A percentile compares a stretch with the other conserved stretches of the same genome.
These are phyloP conservation scores for Phytophthora hibernalis DNA, from an alignment of 352 stramenopile species.

Conservation along the genomic window DNA sequence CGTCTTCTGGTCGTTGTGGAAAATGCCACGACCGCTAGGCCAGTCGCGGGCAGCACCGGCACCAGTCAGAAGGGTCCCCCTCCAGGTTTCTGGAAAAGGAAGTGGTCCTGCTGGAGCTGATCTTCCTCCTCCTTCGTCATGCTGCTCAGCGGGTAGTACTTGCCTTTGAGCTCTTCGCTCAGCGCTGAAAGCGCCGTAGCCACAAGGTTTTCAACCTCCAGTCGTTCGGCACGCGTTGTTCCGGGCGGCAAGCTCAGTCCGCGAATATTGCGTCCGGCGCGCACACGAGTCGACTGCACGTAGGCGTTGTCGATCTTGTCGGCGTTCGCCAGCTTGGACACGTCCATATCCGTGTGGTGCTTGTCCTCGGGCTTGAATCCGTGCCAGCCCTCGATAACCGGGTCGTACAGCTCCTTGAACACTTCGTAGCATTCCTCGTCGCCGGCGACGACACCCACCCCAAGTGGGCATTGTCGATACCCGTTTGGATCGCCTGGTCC, in stretches of 20 bases:
- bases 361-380: conserved; percentile 82
- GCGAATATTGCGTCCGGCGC: conserved; percentile 90
- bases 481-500: conserved; percentile 87
- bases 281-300: conserved; percentile 93
- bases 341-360: conserved; percentile 86
- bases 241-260: conserved; percentile 89
- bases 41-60: conserved; percentile 93
- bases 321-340: conserved; percentile 72
- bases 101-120: conserved; percentile 91
- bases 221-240: conserved; percentile 85
- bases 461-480: conserved; percentile 83
- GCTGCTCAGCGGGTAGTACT: conserved; percentile 88
- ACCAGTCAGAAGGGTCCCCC: conserved; percentile 85
- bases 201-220: conserved; percentile 88
- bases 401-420: conserved; percentile 89
- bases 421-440: conserved; percentile 85
- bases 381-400: conserved; percentile 89
- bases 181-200: conserved; percentile 76
- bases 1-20: conserved; percentile 92
- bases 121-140: conserved; percentile 94
- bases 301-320: conserved; percentile 83
- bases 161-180: conserved; percentile 81
- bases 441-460: conserved; percentile 86
- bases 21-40: conserved; percentile 93
- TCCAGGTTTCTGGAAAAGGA: conserved; percentile 94